A percentile compares a stretch with the other conserved stretches of the same genome.
Evolutionary conservation across 345 rosid species (phyloP).

Genomic region (Eucalyptus sp.): DNA sequence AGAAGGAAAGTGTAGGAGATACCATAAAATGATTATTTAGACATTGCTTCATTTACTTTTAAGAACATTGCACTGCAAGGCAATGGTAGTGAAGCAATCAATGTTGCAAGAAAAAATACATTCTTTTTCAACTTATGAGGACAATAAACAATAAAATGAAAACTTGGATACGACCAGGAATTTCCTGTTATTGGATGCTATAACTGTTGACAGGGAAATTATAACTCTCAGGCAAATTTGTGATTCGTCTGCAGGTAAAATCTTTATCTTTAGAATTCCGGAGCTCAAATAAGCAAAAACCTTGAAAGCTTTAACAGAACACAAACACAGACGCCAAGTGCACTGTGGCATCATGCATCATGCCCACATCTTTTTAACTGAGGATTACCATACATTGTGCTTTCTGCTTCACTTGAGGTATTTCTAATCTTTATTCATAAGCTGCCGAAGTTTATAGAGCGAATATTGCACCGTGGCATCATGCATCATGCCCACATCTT

Average conservation of each 20-base stretch:
- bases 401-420: not conserved
- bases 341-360: not conserved
- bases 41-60: not conserved
- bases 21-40: not conserved
- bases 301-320: not conserved
- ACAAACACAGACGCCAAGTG: not conserved
- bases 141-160: not conserved
- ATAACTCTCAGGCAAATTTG: not conserved
- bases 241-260: not conserved
- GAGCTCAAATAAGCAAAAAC: not conserved
- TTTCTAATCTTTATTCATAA: not conserved
- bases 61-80: not conserved
- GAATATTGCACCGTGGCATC: not conserved
- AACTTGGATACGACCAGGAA: not conserved
- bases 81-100: not conserved
- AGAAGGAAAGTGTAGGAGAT: slow-evolving; percentile 59
- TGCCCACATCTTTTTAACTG: not conserved
- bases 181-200: not conserved
- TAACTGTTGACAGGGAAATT: not conserved
- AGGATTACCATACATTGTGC: not conserved
- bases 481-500: not conserved
- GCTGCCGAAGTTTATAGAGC: no score
- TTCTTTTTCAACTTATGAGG: not conserved
- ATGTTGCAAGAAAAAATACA: not conserved
- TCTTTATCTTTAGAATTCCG: not conserved